Evolutionary conservation across 2,329 filamentous ascomycete genomes (phyloP).

Genomic region (Fusarium temperatum): DNA sequence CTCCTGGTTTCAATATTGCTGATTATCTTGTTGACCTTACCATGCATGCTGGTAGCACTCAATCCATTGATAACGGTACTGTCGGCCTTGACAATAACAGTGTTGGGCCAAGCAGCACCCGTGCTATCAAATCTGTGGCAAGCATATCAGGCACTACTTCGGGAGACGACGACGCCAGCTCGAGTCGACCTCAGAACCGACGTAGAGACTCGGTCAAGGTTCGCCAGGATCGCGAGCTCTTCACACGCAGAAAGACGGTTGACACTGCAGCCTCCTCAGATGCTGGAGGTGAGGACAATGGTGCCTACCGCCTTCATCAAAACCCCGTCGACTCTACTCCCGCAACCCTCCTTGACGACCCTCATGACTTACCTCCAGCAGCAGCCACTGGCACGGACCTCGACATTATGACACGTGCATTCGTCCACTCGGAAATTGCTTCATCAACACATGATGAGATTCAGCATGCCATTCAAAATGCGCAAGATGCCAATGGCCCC

Average conservation of each 20-base stretch:
- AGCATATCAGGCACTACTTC: conserved; percentile 82
- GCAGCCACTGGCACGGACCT: conserved; percentile 78
- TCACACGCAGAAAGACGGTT: conserved; percentile 76
- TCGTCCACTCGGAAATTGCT: conserved; percentile 81
- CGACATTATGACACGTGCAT: conserved; percentile 81
- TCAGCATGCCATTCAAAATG: conserved; percentile 69
- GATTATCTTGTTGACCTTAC: conserved; percentile 97
- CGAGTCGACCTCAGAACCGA: conserved; percentile 71
- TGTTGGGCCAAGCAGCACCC: conserved; percentile 84
- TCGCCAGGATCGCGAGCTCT: conserved; percentile 90
- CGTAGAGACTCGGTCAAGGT: conserved; percentile 83
- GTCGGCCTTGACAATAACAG: conserved; percentile 66
- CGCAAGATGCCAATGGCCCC: conserved; percentile 71
- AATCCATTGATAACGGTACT: conserved; percentile 64
- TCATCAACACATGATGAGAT: conserved; percentile 81
- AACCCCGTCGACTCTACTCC: conserved; percentile 57
- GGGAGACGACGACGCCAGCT: conserved; percentile 70
- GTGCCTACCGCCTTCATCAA: conserved; percentile 61
- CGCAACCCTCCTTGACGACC: conserved; percentile 74
- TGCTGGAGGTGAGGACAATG: conserved; percentile 59
- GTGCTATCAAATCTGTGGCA: conserved; percentile 88
- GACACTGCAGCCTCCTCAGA: conserved; percentile 72
- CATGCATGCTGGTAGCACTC: conserved; percentile 84
- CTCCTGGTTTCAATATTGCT: conserved; percentile 97
- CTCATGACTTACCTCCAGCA: conserved; percentile 67